Percentiles rank a stretch among this genome's conserved stretches.
Conservation (phyloP, 2,329 filamentous ascomycete genomes). For the Pseudocercospora vitis region DNA sequence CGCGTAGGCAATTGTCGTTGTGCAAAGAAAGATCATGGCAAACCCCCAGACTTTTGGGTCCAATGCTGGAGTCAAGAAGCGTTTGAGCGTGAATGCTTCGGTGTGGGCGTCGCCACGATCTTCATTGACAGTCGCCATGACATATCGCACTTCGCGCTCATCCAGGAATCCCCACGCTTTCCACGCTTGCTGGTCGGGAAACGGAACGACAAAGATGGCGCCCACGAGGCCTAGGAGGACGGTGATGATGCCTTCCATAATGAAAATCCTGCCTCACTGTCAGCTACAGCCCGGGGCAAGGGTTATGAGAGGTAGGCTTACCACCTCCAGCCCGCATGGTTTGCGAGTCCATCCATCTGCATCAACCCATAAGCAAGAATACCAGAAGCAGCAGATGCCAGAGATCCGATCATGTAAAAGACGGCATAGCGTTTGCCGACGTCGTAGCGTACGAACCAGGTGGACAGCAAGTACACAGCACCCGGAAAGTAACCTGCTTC, state of each 20-base stretch:
- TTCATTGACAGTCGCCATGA: slow-evolving; percentile 41
- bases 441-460: slow-evolving; percentile 25
- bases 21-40: slow-evolving; percentile 3
- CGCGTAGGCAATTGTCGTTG: slow-evolving; percentile 8
- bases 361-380: slow-evolving; percentile 23
- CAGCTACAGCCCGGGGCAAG: no score
- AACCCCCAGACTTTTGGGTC: slow-evolving; percentile 19
- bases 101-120: slow-evolving; percentile 41
- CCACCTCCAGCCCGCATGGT: slow-evolving; percentile 42
- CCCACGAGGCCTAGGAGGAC: slow-evolving; percentile 39
- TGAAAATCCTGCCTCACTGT: slow-evolving; percentile 48
- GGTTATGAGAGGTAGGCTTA: no score
- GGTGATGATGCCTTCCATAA: slow-evolving; percentile 47
- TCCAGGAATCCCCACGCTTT: no score
- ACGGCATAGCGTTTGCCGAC: slow-evolving; percentile 26
- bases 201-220: slow-evolving; percentile 35
- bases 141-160: slow-evolving; percentile 28
- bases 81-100: slow-evolving; percentile 23
- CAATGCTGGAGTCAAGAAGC: no score
- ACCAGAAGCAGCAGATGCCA: slow-evolving; percentile 21
- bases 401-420: slow-evolving; percentile 21
- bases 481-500: slow-evolving; percentile 39
- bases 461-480: slow-evolving; percentile 19
- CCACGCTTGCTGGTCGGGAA: slow-evolving; percentile 30
- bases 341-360: slow-evolving; percentile 35